Conservation (phyloP, 1,284 basidiomycete genomes). For the Inonotus hispidus region DNA sequence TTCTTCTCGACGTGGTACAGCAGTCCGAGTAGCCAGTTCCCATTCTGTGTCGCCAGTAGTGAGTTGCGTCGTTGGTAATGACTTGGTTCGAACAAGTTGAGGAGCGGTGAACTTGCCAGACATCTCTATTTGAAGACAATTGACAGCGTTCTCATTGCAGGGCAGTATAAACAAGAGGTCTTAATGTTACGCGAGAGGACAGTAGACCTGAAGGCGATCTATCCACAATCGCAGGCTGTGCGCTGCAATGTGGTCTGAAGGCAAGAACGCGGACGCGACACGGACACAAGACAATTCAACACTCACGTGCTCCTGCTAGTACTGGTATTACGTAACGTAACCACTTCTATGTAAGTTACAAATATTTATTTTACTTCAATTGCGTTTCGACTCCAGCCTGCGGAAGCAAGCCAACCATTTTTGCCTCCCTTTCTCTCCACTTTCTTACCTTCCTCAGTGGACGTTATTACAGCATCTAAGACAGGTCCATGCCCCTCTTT, state of each 20-base stretch:
- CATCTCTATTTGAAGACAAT: not conserved
- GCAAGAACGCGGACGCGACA: not conserved
- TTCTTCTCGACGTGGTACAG: not conserved
- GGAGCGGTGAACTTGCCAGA: not conserved
- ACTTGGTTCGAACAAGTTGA: conserved; percentile 2
- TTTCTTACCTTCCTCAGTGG: conserved; percentile 96
- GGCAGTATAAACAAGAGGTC: too few relatives aligned
- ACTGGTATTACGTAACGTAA: not conserved
- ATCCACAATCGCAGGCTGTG: not conserved
- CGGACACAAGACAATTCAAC: not conserved
- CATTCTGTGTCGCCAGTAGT: conserved; percentile 1
- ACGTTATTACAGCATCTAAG: conserved; percentile 74
- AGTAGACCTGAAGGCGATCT: not conserved
- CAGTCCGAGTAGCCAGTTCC: not conserved
- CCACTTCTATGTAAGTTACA: too few relatives aligned
- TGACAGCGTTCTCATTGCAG: too few relatives aligned
- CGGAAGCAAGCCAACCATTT: conserved; percentile 88
- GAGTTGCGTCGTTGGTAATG: conserved; percentile 1
- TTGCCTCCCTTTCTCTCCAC: conserved; percentile 89
- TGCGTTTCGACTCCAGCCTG: conserved; percentile 39
- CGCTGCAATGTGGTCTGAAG: not conserved
- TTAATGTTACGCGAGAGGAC: too few relatives aligned
- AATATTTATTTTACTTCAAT: not conserved
- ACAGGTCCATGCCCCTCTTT: conserved; percentile 67
- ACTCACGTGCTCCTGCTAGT: not conserved